These are phyloP conservation scores for Danielia reshetovae DNA, from an alignment of 805 yeast genomes.

Conservation along the genomic window DNA sequence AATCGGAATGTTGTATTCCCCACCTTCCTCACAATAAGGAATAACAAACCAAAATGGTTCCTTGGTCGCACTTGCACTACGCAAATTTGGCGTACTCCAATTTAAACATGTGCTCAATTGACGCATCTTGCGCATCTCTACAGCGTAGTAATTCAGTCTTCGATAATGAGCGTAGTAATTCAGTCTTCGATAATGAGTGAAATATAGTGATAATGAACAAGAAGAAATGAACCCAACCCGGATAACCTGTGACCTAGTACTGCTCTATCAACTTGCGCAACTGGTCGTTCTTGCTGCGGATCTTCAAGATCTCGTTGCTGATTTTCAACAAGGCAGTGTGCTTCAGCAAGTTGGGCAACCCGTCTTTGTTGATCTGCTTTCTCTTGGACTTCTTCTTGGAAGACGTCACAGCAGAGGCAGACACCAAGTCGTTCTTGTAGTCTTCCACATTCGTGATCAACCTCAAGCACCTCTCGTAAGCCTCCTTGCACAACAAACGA, in stretches of 20 bases:
- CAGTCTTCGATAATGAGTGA: too few species aligned
- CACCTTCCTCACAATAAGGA: too few species aligned
- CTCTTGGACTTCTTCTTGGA: constrained; percentile 31
- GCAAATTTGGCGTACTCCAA: too few species aligned
- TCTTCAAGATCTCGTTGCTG: constrained; percentile 33
- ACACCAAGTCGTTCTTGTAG: constrained; percentile 27
- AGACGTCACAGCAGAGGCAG: constrained; percentile 14
- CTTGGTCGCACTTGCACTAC: too few species aligned
- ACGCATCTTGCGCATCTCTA: too few species aligned
- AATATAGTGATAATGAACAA: too few species aligned
- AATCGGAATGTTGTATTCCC: too few species aligned
- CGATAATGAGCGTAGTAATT: too few species aligned
- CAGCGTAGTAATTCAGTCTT: too few species aligned
- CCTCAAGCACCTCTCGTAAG: constrained; percentile 40
- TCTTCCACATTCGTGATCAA: constrained; percentile 39
- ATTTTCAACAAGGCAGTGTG: constrained; percentile 40
- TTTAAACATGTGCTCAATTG: too few species aligned
- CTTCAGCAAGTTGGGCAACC: constrained; percentile 42
- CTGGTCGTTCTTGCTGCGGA: constrained; percentile 30
- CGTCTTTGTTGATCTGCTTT: constrained; percentile 39
- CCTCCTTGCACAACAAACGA: constrained; percentile 41
- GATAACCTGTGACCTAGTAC: neutral
- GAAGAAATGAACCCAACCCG: neutral
- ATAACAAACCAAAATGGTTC: too few species aligned
- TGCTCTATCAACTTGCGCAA: constrained; percentile 24